Base-by-base conservation (phyloP, 495 filamentous ascomycete species). In the Annulohypoxylon maeteangense region DNA sequence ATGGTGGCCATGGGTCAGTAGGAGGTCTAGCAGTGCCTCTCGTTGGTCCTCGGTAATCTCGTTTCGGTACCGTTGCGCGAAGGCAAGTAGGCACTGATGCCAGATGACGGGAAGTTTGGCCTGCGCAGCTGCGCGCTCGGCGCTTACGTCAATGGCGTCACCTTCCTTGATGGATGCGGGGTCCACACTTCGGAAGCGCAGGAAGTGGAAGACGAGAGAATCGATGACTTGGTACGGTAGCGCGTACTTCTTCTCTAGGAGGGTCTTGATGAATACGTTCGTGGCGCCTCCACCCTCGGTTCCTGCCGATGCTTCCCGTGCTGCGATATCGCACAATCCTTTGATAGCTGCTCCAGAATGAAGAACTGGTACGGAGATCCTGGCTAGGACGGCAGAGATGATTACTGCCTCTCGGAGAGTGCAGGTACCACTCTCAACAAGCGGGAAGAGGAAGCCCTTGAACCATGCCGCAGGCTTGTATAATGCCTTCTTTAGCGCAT, bases 391-490 rank as follows among this genome's bases (percentile, higher is more conserved):
- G 27, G 89, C 92, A 1, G 90, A 90, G 44, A 99, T 85, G 71
- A 98, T 97, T 69, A 93, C 90, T 1, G 95, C 95, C 81, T 99
- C 95, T 32, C 94, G 87, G 47, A 98, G 80, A 4, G 94, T 95
- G 12, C 42, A 59, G 84, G 75, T 80, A 62, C 83, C 86, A 60
- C 87, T 87, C 14, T 85, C 85, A 0, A 95, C 90, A 10, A 99
- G 85, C 3, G 96, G 96, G 75, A 98, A 98, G 5, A 99, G 84
- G 68, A 98, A 88, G 1, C 95, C 95, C 79, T 98, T 98, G 85
- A 99, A 98, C 81, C 96, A 99, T 22, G 93, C 93, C 0, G 93
- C 92, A 1, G 95, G 96, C 76, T 98, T 98, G 84, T 97, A 99
- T 7, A 98, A 85, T 2, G 90, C 89, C 76, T 97, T 97, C 79